These are phyloP conservation scores for Colletotrichum sp. DNA, from an alignment of 2,329 filamentous ascomycete genomes.

Conservation along the genomic window DNA sequence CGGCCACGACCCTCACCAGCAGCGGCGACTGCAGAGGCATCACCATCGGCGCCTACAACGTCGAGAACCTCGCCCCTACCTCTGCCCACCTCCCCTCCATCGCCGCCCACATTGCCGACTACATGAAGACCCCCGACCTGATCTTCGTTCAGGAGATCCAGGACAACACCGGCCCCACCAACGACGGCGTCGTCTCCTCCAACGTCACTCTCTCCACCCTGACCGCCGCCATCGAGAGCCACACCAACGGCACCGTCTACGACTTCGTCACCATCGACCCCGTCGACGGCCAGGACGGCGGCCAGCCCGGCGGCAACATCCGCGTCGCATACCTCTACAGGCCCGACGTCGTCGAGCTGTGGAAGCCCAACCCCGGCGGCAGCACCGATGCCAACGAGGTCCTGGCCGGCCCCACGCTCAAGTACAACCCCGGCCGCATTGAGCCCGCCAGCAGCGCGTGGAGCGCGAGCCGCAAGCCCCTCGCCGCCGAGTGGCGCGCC, in stretches of 20 bases:
- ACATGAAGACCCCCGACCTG: slow-evolving; percentile 67
- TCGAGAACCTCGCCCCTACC: slow-evolving; percentile 68
- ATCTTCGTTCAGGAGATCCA: slow-evolving; percentile 76
- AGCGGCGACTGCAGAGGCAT: slow-evolving; percentile 63
- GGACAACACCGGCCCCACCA: slow-evolving; percentile 65
- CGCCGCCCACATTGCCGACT: slow-evolving; percentile 69
- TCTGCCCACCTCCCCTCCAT: slow-evolving; percentile 61
- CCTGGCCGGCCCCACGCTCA: slow-evolving; percentile 61
- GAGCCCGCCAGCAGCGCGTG: slow-evolving; percentile 66
- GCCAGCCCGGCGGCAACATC: slow-evolving; percentile 74
- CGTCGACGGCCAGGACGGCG: slow-evolving; percentile 65
- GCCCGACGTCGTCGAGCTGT: slow-evolving; percentile 61
- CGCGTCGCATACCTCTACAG: slow-evolving; percentile 74
- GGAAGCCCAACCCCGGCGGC: slow-evolving; percentile 61
- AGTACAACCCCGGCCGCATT: slow-evolving; percentile 71
- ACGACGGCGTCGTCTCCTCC: slow-evolving; percentile 62
- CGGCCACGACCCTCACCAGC: slow-evolving; percentile 57
- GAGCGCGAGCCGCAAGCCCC: slow-evolving; percentile 67
- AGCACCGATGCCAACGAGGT: slow-evolving; percentile 62
- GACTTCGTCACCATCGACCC: slow-evolving; percentile 65
- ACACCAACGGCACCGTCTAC: slow-evolving; percentile 55
- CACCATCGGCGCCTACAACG: slow-evolving; percentile 72
- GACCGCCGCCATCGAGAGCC: slow-evolving; percentile 51
- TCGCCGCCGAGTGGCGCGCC: slow-evolving; percentile 69
- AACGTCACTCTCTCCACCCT: slow-evolving; percentile 66